These are phyloP conservation scores for Syzygium oleosum DNA, from an alignment of 345 rosid species.

Conservation along the genomic window DNA sequence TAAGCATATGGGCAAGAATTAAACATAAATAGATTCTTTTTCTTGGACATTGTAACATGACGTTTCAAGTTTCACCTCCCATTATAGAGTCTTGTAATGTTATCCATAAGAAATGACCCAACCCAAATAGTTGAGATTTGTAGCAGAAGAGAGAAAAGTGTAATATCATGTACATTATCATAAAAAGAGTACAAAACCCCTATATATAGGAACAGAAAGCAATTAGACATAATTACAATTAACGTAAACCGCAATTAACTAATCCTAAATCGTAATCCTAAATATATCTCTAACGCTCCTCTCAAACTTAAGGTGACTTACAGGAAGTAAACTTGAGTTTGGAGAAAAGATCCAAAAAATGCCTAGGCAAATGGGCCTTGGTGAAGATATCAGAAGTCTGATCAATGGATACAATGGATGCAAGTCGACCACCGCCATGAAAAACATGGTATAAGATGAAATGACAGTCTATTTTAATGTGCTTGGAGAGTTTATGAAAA, in stretches of 20 bases:
- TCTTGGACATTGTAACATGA: neutral
- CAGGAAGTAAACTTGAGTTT: neutral
- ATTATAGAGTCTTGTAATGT: neutral
- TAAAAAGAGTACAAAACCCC: neutral
- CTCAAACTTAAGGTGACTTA: neutral
- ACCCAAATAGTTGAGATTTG: neutral
- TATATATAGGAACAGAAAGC: neutral
- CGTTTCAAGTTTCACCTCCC: neutral
- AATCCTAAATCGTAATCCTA: neutral
- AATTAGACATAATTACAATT: neutral
- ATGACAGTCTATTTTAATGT: neutral
- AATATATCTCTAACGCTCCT: neutral
- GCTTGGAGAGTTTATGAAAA: neutral
- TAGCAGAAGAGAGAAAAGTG: neutral
- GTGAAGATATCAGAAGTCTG: neutral
- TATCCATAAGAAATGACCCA: neutral
- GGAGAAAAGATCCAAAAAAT: neutral
- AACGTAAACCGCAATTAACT: neutral
- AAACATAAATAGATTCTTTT: neutral
- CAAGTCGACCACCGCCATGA: neutral
- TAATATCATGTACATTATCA: neutral
- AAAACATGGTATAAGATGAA: neutral
- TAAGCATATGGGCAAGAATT: neutral
- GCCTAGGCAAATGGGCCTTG: neutral
- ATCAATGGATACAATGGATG: neutral